Evolutionary conservation across 306 rosid genomes (phyloP).

Genomic region (Ceratonia siliqua): DNA sequence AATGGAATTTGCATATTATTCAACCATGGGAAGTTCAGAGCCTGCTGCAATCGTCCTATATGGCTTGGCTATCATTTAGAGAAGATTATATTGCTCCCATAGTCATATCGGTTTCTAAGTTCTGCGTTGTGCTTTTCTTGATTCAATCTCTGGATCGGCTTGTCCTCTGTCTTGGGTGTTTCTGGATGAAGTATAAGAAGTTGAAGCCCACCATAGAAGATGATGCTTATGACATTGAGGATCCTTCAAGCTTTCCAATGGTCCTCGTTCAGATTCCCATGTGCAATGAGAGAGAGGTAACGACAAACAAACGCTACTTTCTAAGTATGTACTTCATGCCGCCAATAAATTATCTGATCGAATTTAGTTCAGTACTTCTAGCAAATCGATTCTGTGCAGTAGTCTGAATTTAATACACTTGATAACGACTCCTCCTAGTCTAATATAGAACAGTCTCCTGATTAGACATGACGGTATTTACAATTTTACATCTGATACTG

Average conservation of each 20-base stretch:
- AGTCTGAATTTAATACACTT: not conserved
- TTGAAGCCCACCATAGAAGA: conserved; percentile 60
- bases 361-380: not conserved
- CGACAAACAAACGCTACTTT: conserved; percentile 3
- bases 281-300: conserved; percentile 99
- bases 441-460: not conserved
- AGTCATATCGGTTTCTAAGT: conserved; percentile 57
- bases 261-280: conserved; percentile 95
- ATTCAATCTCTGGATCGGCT: conserved; percentile 92
- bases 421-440: not conserved
- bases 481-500: conserved; percentile 24
- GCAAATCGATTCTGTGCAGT: not conserved
- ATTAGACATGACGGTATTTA: not conserved
- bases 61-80: conserved; percentile 76
- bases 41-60: conserved; percentile 62
- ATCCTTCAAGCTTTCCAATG: conserved; percentile 69
- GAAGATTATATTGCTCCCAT: conserved; percentile 76
- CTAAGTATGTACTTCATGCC: not conserved
- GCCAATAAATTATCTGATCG: not conserved
- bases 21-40: conserved; percentile 82
- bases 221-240: conserved; percentile 63
- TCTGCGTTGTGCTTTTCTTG: conserved; percentile 79
- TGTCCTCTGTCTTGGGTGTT: conserved; percentile 78
- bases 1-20: conserved; percentile 73
- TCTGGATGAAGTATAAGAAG: conserved; percentile 88